Conservation (phyloP, 2,329 filamentous ascomycete species). For the Claviceps sp. region DNA sequence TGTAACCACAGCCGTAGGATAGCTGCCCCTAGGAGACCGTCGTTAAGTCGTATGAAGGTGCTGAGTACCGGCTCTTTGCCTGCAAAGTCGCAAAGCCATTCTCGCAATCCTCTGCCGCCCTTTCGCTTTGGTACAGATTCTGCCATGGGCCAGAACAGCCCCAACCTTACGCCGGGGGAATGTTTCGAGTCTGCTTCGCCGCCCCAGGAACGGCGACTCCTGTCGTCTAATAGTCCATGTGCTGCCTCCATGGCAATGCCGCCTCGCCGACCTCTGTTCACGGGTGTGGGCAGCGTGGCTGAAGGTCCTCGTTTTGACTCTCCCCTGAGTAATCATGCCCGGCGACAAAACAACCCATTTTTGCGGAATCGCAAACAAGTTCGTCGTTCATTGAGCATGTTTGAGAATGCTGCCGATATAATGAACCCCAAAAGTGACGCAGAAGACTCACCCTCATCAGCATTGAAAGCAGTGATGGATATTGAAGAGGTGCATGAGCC, state of each 20-base stretch:
- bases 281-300: slow-evolving; percentile 36
- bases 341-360: slow-evolving; percentile 60
- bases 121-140: slow-evolving; percentile 55
- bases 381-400: slow-evolving; percentile 93
- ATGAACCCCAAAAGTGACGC: slow-evolving; percentile 62
- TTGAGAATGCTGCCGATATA: slow-evolving; percentile 78
- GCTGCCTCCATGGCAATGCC: slow-evolving; percentile 39
- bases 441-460: slow-evolving; percentile 29
- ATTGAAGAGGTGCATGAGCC: slow-evolving; percentile 63
- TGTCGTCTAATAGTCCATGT: slow-evolving; percentile 45
- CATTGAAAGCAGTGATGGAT: slow-evolving; percentile 66
- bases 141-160: slow-evolving; percentile 15
- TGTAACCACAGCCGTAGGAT: slow-evolving; percentile 44
- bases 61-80: slow-evolving; percentile 55
- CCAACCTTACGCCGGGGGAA: slow-evolving; percentile 54
- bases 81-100: slow-evolving; percentile 46
- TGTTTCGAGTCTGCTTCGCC: slow-evolving; percentile 67
- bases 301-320: slow-evolving; percentile 55
- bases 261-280: slow-evolving; percentile 52
- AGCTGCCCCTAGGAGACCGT: slow-evolving; percentile 57
- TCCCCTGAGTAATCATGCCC: slow-evolving; percentile 55
- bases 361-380: slow-evolving; percentile 75
- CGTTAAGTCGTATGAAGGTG: slow-evolving; percentile 60
- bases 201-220: slow-evolving; percentile 51
- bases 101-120: slow-evolving; percentile 42